Evolutionary conservation across 257 asterid species (phyloP), one percentile per base, ranked within the genome.

Genomic region (Asclepias syriaca): DNA sequence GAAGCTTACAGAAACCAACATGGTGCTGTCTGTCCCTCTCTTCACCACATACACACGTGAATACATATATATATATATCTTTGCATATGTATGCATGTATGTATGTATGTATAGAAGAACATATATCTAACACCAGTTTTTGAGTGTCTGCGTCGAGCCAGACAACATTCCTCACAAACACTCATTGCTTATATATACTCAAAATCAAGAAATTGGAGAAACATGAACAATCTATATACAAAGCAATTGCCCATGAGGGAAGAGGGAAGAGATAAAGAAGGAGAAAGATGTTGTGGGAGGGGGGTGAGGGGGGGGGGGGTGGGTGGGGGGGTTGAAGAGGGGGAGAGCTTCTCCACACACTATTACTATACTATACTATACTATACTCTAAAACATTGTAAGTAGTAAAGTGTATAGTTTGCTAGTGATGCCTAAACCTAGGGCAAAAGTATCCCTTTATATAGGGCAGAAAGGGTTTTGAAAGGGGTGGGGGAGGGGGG

Each of bases 101-200:
- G 12, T 24, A 22, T 46, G 22, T 60, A 29, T 51, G 34, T 34
- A 50, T 34, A 18, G 55, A 22, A 22, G 8, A 15, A 37, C 39
- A 14, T 29, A 29, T 29, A 29, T 32, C 14, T 48, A 73, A 55
- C 49, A 40, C 22, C 24, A 56, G 6, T 14, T 48, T 86, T 76
- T 50, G 86, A 77, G 64, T 81, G 59, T 54, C 59, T 54, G 85
- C 88, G 79, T 87, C 92, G 92, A 78, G 86, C 92, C 92, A 87
- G 90, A 75, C 95, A 86, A 83, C 95, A 87, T 81, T 80, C 95
- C 95, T 86, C 92, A 78, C 95, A 88, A 88, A 83, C 79, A 8
- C 83, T 79, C 68, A 77, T 49, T 75, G 74, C 40, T 56, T 57
- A 14, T 34, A 51, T 57, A 14, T 34, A 51, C 8, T 51, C n/a